A percentile compares a stretch with the other conserved stretches of the same genome.
These are phyloP conservation scores for Rutstroemia sydowiana DNA, from an alignment of 2,329 filamentous ascomycete genomes.

Conservation along the genomic window DNA sequence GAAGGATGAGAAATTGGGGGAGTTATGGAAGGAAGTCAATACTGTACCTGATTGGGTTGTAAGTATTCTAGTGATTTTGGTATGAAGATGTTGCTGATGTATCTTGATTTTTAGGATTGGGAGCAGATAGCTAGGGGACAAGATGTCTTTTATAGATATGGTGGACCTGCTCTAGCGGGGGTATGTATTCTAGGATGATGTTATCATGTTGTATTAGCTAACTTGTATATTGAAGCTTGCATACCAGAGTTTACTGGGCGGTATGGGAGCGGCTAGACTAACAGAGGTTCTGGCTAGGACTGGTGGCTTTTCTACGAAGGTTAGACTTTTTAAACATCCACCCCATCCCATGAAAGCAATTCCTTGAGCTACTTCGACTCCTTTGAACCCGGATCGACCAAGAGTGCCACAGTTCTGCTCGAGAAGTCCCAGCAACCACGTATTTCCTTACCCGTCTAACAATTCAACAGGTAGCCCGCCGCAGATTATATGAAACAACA, in stretches of 20 bases:
- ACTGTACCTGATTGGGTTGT: slow-evolving; percentile 63
- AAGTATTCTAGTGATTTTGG: not conserved
- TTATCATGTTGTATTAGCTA: not conserved
- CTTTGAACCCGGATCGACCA: too few relatives aligned
- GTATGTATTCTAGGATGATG: slow-evolving; percentile 27
- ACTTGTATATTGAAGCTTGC: slow-evolving; percentile 26
- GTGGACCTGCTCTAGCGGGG: slow-evolving; percentile 55
- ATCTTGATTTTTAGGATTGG: slow-evolving; percentile 50
- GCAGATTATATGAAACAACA: slow-evolving; percentile 63
- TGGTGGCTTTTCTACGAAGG: slow-evolving; percentile 61
- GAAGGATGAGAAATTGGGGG: slow-evolving; percentile 44
- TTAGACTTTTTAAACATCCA: not conserved
- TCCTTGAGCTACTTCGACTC: too few relatives aligned
- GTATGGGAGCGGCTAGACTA: slow-evolving; percentile 65
- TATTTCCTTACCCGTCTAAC: not conserved
- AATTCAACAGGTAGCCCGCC: slow-evolving; percentile 44
- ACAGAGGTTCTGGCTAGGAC: slow-evolving; percentile 69
- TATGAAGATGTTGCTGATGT: not conserved
- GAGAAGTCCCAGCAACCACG: not conserved
- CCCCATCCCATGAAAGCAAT: too few relatives aligned
- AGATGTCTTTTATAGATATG: slow-evolving; percentile 71
- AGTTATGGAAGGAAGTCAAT: slow-evolving; percentile 61
- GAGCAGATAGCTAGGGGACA: slow-evolving; percentile 66
- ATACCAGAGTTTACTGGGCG: slow-evolving; percentile 59
- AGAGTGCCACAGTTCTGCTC: too few relatives aligned